phyloP scores from a whole-genome alignment of 23 red algal genomes.

The Gracilaria gracilis region DNA sequence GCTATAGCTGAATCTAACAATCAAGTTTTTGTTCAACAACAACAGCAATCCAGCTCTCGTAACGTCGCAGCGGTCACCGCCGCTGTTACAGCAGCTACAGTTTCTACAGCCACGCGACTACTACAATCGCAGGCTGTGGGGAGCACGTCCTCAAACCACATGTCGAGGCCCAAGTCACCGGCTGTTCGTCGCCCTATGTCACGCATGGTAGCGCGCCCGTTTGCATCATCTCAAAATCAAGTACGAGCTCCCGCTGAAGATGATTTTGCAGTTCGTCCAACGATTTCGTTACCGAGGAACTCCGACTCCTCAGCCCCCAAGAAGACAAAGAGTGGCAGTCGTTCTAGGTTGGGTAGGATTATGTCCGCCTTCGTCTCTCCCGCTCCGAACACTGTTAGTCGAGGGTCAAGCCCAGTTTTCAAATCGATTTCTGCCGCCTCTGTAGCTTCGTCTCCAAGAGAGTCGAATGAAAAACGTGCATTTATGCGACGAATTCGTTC shows the following conservation, averaged over 20 bases:
- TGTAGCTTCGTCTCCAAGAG: not conserved
- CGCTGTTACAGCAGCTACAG: not conserved
- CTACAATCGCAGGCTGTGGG: slow-evolving; percentile 29
- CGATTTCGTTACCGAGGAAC: not conserved
- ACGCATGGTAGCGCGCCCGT: slow-evolving; percentile 37
- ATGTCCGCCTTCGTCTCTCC: slow-evolving; percentile 50
- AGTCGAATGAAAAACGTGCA: slow-evolving; percentile 47
- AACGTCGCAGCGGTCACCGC: not conserved
- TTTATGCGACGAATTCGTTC: slow-evolving; percentile 74
- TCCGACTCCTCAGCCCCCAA: slow-evolving; percentile 28
- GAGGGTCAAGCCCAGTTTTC: slow-evolving; percentile 12
- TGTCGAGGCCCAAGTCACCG: slow-evolving; percentile 35
- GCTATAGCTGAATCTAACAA: slow-evolving; percentile 56
- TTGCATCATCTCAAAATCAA: slow-evolving; percentile 9
- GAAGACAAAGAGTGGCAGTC: slow-evolving; percentile 18
- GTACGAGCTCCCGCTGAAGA: not conserved
- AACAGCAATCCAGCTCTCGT: not conserved
- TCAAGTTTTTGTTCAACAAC: slow-evolving; percentile 13
- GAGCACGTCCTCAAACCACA: slow-evolving; percentile 31
- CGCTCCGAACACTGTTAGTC: not conserved
- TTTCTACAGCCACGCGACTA: slow-evolving; percentile 9
- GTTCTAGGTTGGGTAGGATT: slow-evolving; percentile 25
- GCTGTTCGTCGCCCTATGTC: slow-evolving; percentile 70
- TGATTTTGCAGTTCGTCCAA: slow-evolving; percentile 25
- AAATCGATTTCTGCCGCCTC: slow-evolving; percentile 24